These are phyloP conservation scores for Durotheca rogersii DNA, from an alignment of 495 filamentous ascomycete genomes.

Conservation along the genomic window DNA sequence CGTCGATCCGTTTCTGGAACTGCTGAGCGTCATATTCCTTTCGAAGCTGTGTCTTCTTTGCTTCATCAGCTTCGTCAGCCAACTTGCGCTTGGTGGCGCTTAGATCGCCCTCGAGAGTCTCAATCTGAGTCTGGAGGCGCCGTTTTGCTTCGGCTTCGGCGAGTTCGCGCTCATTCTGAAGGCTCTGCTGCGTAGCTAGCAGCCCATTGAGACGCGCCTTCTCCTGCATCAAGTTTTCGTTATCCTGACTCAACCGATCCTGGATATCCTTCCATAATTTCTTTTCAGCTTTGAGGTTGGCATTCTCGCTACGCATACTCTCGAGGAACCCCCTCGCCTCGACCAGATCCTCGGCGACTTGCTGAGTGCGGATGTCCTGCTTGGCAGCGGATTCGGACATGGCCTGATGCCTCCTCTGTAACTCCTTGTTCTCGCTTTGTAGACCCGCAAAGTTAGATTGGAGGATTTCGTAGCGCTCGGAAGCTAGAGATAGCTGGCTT, in stretches of 20 bases:
- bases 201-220: constrained; percentile 75
- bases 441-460: constrained; percentile 80
- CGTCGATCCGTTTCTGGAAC: constrained; percentile 83
- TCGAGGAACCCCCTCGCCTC: constrained; percentile 79
- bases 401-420: constrained; percentile 74
- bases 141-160: constrained; percentile 78
- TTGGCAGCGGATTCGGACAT: constrained; percentile 81
- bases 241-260: constrained; percentile 80
- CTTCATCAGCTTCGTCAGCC: constrained; percentile 77
- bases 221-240: constrained; percentile 79
- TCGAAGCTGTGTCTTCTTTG: constrained; percentile 71
- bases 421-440: constrained; percentile 77
- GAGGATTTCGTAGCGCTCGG: constrained; percentile 85
- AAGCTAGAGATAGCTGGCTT: constrained; percentile 77
- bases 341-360: constrained; percentile 89
- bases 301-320: constrained; percentile 84
- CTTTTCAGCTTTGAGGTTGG: constrained; percentile 91
- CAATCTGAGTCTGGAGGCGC: constrained; percentile 71
- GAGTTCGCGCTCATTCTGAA: constrained; percentile 88
- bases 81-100: constrained; percentile 78
- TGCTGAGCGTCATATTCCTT: constrained; percentile 88
- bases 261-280: constrained; percentile 89
- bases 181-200: constrained; percentile 75
- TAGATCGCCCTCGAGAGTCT: constrained; percentile 76
- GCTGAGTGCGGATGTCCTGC: constrained; percentile 85